phyloP scores from a whole-genome alignment of 805 yeast species.

The Candida palmyrensis region DNA sequence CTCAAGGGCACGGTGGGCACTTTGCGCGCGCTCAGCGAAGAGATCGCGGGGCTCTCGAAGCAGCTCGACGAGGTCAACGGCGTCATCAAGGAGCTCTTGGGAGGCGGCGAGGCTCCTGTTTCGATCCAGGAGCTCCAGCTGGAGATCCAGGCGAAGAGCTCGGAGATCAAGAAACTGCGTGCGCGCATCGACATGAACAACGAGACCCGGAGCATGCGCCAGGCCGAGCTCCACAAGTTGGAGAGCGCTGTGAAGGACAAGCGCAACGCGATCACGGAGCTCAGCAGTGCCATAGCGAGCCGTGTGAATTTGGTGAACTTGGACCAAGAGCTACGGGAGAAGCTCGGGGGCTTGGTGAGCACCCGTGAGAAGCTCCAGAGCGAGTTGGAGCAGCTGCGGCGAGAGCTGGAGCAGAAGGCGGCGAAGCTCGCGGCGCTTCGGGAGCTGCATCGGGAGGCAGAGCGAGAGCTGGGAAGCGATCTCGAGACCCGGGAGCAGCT shows the following conservation, averaged over 20 bases:
- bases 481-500: conserved; percentile 6
- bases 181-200: conserved; percentile 17
- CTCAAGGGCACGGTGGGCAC: too few species aligned
- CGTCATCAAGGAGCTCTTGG: conserved; percentile 31
- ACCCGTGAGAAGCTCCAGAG: conserved; percentile 4
- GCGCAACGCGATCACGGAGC: conserved; percentile 44
- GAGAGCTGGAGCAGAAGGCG: conserved; percentile 8
- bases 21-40: too few species aligned
- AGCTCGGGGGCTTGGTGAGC: conserved; percentile 12
- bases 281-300: conserved; percentile 49
- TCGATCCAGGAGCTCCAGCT: conserved; percentile 45
- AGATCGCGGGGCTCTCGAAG: conserved; percentile 17
- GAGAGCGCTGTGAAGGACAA: conserved; percentile 52
- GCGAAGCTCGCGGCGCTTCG: conserved; percentile 7
- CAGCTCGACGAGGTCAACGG: conserved; percentile 23
- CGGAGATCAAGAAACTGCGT: conserved; percentile 38
- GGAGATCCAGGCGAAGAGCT: conserved; percentile 30
- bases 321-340: conserved; percentile 28
- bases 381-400: conserved; percentile 1
- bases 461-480: conserved; percentile 3
- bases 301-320: conserved; percentile 33
- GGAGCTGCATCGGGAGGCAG: conserved; percentile 3
- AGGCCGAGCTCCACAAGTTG: conserved; percentile 39
- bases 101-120: conserved; percentile 31
- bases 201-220: conserved; percentile 41